These are phyloP conservation scores for Earliella scabrosa DNA, from an alignment of 1,284 basidiomycete genomes.

Conservation along the genomic window DNA sequence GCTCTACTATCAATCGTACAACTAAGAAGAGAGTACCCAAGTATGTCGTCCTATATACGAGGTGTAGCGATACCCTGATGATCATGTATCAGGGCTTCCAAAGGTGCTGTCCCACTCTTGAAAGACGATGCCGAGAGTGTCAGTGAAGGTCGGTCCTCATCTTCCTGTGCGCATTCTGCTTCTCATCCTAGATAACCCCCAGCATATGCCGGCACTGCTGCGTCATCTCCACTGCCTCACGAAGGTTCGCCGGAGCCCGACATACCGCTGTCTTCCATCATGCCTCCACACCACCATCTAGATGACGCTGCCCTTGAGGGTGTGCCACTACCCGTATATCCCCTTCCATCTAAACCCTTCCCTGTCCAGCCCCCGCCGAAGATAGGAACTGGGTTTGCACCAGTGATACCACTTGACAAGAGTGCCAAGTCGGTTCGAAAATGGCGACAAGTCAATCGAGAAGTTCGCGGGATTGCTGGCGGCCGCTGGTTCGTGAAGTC, in stretches of 20 bases:
- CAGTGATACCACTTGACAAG: conserved; percentile 65
- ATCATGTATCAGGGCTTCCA: conserved; percentile 25
- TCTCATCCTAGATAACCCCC: not conserved
- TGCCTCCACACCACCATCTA: conserved; percentile 27
- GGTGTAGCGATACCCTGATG: no score
- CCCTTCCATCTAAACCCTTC: conserved; percentile 78
- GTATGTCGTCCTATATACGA: no score
- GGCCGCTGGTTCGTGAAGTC: conserved; percentile 76
- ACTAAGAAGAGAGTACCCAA: conserved; percentile 45
- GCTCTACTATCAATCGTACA: conserved; percentile 37
- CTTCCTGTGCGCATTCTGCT: not conserved
- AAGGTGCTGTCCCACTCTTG: conserved; percentile 27
- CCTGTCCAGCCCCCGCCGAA: conserved; percentile 77
- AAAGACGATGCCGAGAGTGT: conserved; percentile 42
- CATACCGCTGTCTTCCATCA: conserved; percentile 22
- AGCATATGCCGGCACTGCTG: conserved; percentile 24
- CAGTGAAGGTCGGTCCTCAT: conserved; percentile 42
- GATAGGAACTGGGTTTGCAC: conserved; percentile 72
- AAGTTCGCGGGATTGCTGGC: conserved; percentile 78
- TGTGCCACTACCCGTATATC: conserved; percentile 69
- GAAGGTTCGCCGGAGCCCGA: conserved; percentile 31
- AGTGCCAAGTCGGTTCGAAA: conserved; percentile 60
- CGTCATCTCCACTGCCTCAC: conserved; percentile 21
- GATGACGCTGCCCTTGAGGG: conserved; percentile 59
- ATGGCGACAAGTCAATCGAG: conserved; percentile 74